These are phyloP conservation scores for Calonectria pauciramosa DNA, from an alignment of 2,329 filamentous ascomycete species.

Conservation along the genomic window DNA sequence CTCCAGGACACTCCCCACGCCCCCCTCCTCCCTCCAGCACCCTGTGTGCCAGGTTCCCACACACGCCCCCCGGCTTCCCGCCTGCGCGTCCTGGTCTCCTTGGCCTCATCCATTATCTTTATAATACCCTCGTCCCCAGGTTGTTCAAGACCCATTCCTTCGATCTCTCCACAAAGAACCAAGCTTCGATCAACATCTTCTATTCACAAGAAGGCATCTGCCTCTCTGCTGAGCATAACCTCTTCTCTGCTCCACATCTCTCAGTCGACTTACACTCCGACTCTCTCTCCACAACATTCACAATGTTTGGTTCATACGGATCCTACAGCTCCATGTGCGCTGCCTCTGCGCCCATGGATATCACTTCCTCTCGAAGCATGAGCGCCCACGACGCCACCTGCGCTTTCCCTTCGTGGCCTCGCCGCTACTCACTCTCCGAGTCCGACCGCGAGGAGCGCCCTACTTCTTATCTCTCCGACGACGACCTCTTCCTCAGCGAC, in stretches of 20 bases:
- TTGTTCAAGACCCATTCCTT: slow-evolving; percentile 33
- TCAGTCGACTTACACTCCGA: slow-evolving; percentile 26
- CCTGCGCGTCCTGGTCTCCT: slow-evolving; percentile 40
- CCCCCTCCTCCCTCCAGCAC: slow-evolving; percentile 24
- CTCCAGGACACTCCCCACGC: slow-evolving; percentile 24
- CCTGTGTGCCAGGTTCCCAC: slow-evolving; percentile 28
- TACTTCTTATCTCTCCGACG: slow-evolving; percentile 72
- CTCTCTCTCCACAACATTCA: slow-evolving; percentile 41
- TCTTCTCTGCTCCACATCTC: slow-evolving; percentile 35
- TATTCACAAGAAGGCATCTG: slow-evolving; percentile 26
- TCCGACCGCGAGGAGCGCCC: slow-evolving; percentile 59
- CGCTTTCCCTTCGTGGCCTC: slow-evolving; percentile 72
- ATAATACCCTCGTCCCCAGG: slow-evolving; percentile 46
- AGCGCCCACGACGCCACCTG: slow-evolving; percentile 60
- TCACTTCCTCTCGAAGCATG: slow-evolving; percentile 56
- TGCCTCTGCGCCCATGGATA: slow-evolving; percentile 61
- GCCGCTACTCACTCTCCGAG: slow-evolving; percentile 65
- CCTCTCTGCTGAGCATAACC: slow-evolving; percentile 27
- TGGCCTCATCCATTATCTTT: slow-evolving; percentile 41
- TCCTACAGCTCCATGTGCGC: slow-evolving; percentile 65
- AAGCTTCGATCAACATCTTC: slow-evolving; percentile 33
- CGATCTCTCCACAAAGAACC: slow-evolving; percentile 39
- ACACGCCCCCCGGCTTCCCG: slow-evolving; percentile 41
- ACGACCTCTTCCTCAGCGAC: slow-evolving; percentile 70
- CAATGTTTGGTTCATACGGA: slow-evolving; percentile 65